Evolutionary conservation across 2,329 filamentous ascomycete genomes (phyloP).

Genomic region (Neurospora crassa): DNA sequence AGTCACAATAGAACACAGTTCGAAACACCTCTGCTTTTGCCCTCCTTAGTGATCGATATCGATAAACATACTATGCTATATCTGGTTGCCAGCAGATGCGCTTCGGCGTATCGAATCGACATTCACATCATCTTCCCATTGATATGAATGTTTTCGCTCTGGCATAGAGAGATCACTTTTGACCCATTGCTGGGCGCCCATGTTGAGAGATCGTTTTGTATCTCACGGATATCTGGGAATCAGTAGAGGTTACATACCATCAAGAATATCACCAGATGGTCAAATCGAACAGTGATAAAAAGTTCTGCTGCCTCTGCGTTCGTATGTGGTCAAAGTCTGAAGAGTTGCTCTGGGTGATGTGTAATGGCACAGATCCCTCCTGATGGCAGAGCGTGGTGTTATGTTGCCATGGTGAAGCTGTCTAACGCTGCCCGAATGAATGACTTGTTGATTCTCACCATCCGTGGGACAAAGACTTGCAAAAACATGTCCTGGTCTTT

Average conservation of each 20-base stretch:
- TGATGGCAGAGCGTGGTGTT: too few relatives aligned
- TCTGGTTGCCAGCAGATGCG: not conserved
- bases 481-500: too few relatives aligned
- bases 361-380: too few relatives aligned
- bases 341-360: too few relatives aligned
- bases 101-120: not conserved
- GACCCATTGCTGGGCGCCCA: not conserved
- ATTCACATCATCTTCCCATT: not conserved
- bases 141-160: not conserved
- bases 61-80: not conserved
- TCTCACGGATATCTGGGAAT: not conserved
- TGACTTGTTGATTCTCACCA: too few relatives aligned
- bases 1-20: not conserved
- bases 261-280: too few relatives aligned
- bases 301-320: too few relatives aligned
- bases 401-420: too few relatives aligned
- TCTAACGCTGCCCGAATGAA: too few relatives aligned
- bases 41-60: not conserved
- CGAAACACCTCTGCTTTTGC: not conserved
- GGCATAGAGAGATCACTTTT: not conserved
- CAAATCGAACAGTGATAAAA: too few relatives aligned
- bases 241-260: not conserved
- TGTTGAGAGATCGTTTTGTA: conserved; percentile 5
- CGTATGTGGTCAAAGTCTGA: too few relatives aligned
- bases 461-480: too few relatives aligned